Evolutionary conservation across 352 stramenopile species (phyloP), one percentile per base, ranked within the genome.

Genomic region (Pythium volutum): DNA sequence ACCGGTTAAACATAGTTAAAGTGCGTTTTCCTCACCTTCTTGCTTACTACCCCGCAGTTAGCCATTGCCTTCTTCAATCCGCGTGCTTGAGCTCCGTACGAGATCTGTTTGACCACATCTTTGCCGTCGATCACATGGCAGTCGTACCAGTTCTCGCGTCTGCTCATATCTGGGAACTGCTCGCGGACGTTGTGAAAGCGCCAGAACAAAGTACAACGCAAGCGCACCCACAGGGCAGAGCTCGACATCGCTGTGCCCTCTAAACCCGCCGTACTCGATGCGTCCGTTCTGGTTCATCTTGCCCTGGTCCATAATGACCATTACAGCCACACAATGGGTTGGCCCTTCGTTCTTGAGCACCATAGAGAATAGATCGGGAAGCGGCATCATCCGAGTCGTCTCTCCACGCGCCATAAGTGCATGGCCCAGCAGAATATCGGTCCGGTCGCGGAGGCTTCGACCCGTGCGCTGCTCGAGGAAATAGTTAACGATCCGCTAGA

Each of bases 221-320:
- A 61, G 15, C 4, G 43, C 55, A 2, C 55, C 55, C 34, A 61
- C 42, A 18, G 55, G 26, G 20, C 55, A 61, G 6, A 54, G 18
- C 12, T 54, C 20, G 1, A 61, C 42, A n/a, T 61, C 26, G 15
- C 41, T 23, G 27, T 41, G 5, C 8, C 29, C 26, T 1, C 34
- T 14, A 41, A 12, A 61, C 41, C 27, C 55, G 4, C 55, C 42
- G 29, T 54, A 61, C 55, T 61, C 55, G n/a, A 61, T 49, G 3
- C 55, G 41, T 5, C 55, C 55, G 22, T 36, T 33, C 29, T 54
- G 55, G 16, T 53, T 61, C 8, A 36, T 20, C 22, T 54, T 61
- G 10, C 55, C 41, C 46, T 61, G 42, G 22, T 61, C 55, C 42
- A 62, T 46, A 9, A 53, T 50, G 6, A 36, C 55, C 29, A 62